Evolutionary conservation across 2,329 filamentous ascomycete species (phyloP), one percentile per base, ranked within the genome.

Genomic region (Venturiaceae sp.): DNA sequence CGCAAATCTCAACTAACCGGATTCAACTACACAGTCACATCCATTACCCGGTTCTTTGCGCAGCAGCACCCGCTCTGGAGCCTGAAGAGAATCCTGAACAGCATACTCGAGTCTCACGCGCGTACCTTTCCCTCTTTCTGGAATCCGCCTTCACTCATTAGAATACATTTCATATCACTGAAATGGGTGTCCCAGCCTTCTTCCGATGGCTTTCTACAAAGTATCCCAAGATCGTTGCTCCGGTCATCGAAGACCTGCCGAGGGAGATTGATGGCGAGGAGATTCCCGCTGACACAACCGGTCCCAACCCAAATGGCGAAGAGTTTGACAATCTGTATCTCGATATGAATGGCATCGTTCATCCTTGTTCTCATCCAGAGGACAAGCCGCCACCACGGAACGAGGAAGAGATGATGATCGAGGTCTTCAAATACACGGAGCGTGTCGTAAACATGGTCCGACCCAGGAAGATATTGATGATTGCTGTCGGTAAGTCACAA

Each of bases 271-370:
- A 96, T 80, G 92, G 91, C 64, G 82, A 86, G 46, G 80, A 83
- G 64, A 86, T 96, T 60, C 94, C 94, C 2, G 83, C 97, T 61
- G 91, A 99, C 70, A 85, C 84, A 11, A 91, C 87, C 6, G 79
- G 83, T 39, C 85, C 90, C 5, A 99, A 99, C 69, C 95, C 95
- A 2, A 99, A 99, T 74, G 91, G 91, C 71, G 92, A 97, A 75
- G 94, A 99, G 73, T 89, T 96, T 68, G 92, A 99, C 75, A 99
- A 99, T 68, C 79, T 99, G 5, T 99, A 99, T 69, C 83, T 99
- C 63, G 94, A 99, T 69, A 97, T 99, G 92, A 99, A 99, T 73
- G 95, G 94, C 71, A 99, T 99, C 64, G 94, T 99, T 37, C 94
- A 99, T 77, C 95, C 95, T 33, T 99, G 94, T 76, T 96, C 92